Evolutionary conservation across 805 yeast species (phyloP).

Genomic region (Kazachstania bromeliacearum): DNA sequence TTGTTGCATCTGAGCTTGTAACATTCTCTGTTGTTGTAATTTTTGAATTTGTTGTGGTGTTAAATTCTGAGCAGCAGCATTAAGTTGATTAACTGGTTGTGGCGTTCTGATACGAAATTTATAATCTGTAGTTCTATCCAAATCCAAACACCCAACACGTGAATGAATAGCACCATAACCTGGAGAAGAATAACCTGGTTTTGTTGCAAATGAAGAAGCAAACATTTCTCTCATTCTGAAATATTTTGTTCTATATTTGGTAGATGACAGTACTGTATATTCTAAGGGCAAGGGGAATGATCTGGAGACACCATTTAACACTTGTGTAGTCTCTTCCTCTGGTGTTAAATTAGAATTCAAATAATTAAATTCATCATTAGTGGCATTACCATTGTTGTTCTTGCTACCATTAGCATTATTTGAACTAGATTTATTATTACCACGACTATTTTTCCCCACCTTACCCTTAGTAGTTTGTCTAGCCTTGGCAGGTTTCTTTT

Average conservation of each 20-base stretch:
- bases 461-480: background rate
- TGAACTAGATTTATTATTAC: constrained; percentile 12
- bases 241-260: constrained; percentile 59
- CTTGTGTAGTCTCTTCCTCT: constrained; percentile 88
- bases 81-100: constrained; percentile 28
- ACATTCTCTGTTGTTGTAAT: constrained; percentile 21
- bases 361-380: background rate
- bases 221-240: constrained; percentile 90
- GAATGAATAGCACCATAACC: constrained; percentile 46
- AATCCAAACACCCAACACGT: constrained; percentile 64
- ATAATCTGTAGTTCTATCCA: constrained; percentile 63
- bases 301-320: constrained; percentile 76
- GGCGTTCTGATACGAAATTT: constrained; percentile 43
- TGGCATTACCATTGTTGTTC: constrained; percentile 1
- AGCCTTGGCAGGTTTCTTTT: constrained; percentile 14
- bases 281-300: constrained; percentile 81
- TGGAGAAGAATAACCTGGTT: constrained; percentile 40
- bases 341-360: constrained; percentile 58
- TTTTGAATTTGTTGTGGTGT: constrained; percentile 20
- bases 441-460: constrained; percentile 5
- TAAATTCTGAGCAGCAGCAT: constrained; percentile 14
- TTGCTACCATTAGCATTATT: constrained; percentile 1
- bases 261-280: constrained; percentile 59
- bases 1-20: constrained; percentile 12
- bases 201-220: constrained; percentile 53